phyloP scores from a whole-genome alignment of 441 rosid species.

The Hura crepitans region DNA sequence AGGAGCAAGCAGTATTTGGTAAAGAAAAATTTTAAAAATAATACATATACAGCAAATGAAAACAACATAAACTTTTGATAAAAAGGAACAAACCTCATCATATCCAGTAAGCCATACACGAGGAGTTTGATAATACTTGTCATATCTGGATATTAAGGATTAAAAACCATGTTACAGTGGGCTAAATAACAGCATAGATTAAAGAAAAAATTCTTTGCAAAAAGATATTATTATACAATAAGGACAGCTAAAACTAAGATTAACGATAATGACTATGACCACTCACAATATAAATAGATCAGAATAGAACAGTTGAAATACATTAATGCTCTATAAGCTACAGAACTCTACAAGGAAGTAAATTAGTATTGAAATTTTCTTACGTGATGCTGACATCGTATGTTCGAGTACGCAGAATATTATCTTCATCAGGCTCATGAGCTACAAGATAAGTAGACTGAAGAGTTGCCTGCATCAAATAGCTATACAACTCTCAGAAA shows the following conservation, averaged over 20 bases:
- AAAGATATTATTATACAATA: background rate
- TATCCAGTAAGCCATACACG: conserved; percentile 99
- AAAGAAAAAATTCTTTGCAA: no score
- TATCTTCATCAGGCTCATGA: conserved; percentile 85
- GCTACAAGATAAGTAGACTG: conserved; percentile 65
- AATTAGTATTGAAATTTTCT: conserved; percentile 26
- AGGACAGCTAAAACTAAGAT: background rate
- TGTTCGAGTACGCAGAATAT: conserved; percentile 87
- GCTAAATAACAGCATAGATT: background rate
- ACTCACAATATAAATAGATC: background rate
- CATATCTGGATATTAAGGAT: conserved; percentile 57
- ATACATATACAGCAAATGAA: conserved; percentile 16
- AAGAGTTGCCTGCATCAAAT: conserved; percentile 69
- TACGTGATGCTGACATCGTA: conserved; percentile 99
- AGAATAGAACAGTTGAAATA: background rate
- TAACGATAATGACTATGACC: background rate
- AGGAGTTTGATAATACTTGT: conserved; percentile 97
- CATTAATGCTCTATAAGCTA: background rate
- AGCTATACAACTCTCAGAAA: background rate
- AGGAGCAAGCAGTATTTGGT: background rate
- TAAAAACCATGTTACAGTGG: background rate
- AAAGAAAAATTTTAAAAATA: background rate
- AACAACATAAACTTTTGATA: conserved; percentile 12
- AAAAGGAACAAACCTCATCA: conserved; percentile 65
- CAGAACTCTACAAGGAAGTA: background rate